A percentile compares a stretch with the other conserved stretches of the same genome.
Evolutionary conservation across 306 rosid genomes (phyloP).

Genomic region (Cucumis hystrix): DNA sequence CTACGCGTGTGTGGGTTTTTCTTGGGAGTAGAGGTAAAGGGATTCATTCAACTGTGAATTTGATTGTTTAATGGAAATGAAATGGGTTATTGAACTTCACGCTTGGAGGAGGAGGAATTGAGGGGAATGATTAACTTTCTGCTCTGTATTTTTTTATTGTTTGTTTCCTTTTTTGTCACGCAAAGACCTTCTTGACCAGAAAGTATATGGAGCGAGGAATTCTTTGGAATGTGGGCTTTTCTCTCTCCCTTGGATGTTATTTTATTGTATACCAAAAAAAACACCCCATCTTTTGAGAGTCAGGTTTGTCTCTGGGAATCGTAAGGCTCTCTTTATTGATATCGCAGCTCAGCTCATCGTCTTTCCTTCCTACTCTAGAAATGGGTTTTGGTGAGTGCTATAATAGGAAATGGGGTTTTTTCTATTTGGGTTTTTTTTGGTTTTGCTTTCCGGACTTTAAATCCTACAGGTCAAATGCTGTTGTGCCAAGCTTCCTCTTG

Average conservation of each 20-base stretch:
- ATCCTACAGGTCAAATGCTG: slow-evolving; percentile 51
- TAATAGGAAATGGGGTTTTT: slow-evolving; percentile 1
- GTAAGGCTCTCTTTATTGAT: slow-evolving; percentile 26
- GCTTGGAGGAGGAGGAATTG: slow-evolving; percentile 26
- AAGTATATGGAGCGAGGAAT: slow-evolving; percentile 14
- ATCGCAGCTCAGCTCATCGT: slow-evolving; percentile 18
- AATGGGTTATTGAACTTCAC: slow-evolving; percentile 42
- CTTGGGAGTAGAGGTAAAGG: slow-evolving; percentile 3
- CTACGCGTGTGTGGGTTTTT: slow-evolving; percentile 30
- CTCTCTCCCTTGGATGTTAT: not conserved
- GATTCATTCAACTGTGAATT: slow-evolving; percentile 2
- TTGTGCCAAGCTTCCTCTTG: slow-evolving; percentile 23
- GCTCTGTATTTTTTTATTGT: slow-evolving; percentile 26
- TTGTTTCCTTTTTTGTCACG: slow-evolving; percentile 20
- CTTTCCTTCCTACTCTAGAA: slow-evolving; percentile 14
- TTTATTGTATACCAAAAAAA: not conserved
- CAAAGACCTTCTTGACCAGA: slow-evolving; percentile 20
- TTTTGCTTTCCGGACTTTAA: slow-evolving; percentile 34
- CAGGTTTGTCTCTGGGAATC: slow-evolving; percentile 56
- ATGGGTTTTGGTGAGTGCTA: slow-evolving; percentile 17
- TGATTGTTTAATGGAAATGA: slow-evolving; percentile 40
- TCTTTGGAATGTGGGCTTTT: slow-evolving; percentile 58
- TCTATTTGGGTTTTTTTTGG: slow-evolving; percentile 6
- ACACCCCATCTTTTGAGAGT: slow-evolving; percentile 72
- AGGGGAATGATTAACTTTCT: slow-evolving; percentile 35